Conservation (phyloP, 495 filamentous ascomycete genomes). For the Penicillium lagena region DNA sequence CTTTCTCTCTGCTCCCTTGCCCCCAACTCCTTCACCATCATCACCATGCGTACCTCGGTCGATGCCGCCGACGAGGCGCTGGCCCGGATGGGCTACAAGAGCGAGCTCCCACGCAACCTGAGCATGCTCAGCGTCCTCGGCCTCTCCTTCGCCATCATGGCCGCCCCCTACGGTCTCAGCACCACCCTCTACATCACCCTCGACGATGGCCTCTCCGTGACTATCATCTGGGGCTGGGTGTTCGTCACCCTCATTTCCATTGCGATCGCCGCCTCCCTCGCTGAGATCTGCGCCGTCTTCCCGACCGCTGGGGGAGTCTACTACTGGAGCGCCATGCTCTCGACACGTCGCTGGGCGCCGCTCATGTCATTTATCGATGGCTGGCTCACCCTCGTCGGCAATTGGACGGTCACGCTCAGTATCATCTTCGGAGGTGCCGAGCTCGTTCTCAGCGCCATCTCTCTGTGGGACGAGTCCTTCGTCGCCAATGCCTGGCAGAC, state of each 20-base stretch:
- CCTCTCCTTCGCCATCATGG: constrained; percentile 54
- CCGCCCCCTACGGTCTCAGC: constrained; percentile 59
- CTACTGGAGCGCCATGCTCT: constrained; percentile 67
- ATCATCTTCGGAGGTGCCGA: constrained; percentile 49
- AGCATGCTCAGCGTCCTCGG: constrained; percentile 62
- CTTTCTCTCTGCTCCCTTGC: not conserved
- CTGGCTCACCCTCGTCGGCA: constrained; percentile 70
- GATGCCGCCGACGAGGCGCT: constrained; percentile 48
- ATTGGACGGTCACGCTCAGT: constrained; percentile 52
- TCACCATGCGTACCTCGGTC: constrained; percentile 8
- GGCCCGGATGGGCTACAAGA: constrained; percentile 58
- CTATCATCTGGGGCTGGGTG: constrained; percentile 65
- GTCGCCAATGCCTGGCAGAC: constrained; percentile 58
- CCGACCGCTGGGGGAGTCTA: constrained; percentile 66
- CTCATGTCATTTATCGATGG: constrained; percentile 65
- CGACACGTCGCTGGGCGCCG: constrained; percentile 49
- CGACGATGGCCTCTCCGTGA: constrained; percentile 56
- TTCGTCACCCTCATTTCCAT: constrained; percentile 65
- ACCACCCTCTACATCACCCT: constrained; percentile 67
- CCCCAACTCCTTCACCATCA: not conserved
- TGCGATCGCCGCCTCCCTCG: constrained; percentile 64
- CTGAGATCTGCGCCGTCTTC: constrained; percentile 71
- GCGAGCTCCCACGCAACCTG: constrained; percentile 53
- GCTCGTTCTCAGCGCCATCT: constrained; percentile 55
- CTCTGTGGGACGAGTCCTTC: constrained; percentile 55